phyloP scores from a whole-genome alignment of 2,329 filamentous ascomycete species.

The Claviceps paspali region DNA sequence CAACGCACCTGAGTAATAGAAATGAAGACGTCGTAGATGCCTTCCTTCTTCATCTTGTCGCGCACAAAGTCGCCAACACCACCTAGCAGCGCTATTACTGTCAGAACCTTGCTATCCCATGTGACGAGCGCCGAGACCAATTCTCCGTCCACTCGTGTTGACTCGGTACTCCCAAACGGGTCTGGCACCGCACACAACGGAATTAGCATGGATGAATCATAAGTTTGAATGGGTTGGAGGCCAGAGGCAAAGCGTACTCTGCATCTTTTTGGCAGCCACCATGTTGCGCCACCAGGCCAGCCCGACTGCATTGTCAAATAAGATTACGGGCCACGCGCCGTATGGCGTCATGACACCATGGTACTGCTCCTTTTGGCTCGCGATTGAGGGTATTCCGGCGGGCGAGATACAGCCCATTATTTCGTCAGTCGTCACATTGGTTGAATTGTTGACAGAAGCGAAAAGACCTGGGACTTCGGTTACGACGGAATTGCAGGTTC shows the following conservation, averaged over 20 bases:
- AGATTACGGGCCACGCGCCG: conserved; percentile 20
- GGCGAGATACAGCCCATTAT: conserved; percentile 26
- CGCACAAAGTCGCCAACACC: conserved; percentile 23
- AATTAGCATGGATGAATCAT: not conserved
- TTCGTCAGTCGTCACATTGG: conserved; percentile 18
- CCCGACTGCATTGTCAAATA: conserved; percentile 23
- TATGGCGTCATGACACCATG: conserved; percentile 27
- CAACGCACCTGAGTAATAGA: conserved; percentile 13
- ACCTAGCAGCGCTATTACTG: conserved; percentile 22
- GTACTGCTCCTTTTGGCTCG: conserved; percentile 24
- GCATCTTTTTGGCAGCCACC: conserved; percentile 26
- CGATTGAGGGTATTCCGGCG: conserved; percentile 24
- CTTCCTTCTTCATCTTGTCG: conserved; percentile 21
- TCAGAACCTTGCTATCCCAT: conserved; percentile 29
- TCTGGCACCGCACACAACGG: conserved; percentile 11
- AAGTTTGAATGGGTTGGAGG: too few relatives aligned
- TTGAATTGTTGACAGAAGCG: conserved; percentile 27
- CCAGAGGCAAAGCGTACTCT: conserved; percentile 17
- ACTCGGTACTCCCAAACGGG: conserved; percentile 23
- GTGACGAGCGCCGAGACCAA: conserved; percentile 23
- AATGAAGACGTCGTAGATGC: conserved; percentile 23
- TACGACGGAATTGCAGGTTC: conserved; percentile 25
- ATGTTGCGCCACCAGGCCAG: conserved; percentile 29
- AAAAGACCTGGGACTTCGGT: conserved; percentile 24
- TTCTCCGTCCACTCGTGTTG: conserved; percentile 22